Percentiles rank a stretch among this genome's conserved stretches.
These are phyloP conservation scores for Phycomyces blakesleeanus DNA, from an alignment of 192 early-diverging fungal genomes.

Conservation along the genomic window DNA sequence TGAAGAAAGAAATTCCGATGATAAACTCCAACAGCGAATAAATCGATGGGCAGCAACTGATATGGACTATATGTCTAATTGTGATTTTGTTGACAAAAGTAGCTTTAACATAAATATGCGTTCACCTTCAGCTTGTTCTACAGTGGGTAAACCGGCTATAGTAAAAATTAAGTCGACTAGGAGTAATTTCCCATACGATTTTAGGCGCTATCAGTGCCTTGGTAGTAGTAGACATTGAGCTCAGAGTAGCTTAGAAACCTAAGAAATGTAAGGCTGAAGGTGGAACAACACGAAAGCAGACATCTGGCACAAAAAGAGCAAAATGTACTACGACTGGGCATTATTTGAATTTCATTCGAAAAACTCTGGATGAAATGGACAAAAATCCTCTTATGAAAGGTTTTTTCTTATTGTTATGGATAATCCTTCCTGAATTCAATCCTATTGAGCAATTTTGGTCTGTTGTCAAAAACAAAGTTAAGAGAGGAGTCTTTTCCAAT, in stretches of 20 bases:
- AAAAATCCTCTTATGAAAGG: constrained; percentile 5
- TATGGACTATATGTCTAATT: constrained; percentile 14
- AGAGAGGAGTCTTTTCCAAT: constrained; percentile 7
- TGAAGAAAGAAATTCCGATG: not conserved
- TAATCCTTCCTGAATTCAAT: constrained; percentile 14
- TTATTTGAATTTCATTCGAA: constrained; percentile 13
- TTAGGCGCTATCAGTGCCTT: constrained; percentile 9
- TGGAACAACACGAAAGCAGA: constrained; percentile 7
- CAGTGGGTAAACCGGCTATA: constrained; percentile 9
- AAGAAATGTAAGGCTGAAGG: constrained; percentile 5
- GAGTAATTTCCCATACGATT: constrained; percentile 9
- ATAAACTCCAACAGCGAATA: constrained; percentile 3
- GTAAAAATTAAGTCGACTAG: constrained; percentile 1
- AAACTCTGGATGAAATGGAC: constrained; percentile 5
- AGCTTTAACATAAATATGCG: constrained; percentile 13
- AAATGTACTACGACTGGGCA: constrained; percentile 4
- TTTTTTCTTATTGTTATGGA: constrained; percentile 19
- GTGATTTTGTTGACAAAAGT: constrained; percentile 21
- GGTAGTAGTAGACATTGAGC: constrained; percentile 11
- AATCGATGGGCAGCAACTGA: constrained; percentile 13
- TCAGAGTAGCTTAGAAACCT: constrained; percentile 7
- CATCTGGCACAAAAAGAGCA: constrained; percentile 2
- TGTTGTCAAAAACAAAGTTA: constrained; percentile 9
- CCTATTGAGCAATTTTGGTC: constrained; percentile 25
- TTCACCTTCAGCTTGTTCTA: constrained; percentile 5